Evolutionary conservation across 345 rosid species (phyloP).

Genomic region (Gossypium bickii): DNA sequence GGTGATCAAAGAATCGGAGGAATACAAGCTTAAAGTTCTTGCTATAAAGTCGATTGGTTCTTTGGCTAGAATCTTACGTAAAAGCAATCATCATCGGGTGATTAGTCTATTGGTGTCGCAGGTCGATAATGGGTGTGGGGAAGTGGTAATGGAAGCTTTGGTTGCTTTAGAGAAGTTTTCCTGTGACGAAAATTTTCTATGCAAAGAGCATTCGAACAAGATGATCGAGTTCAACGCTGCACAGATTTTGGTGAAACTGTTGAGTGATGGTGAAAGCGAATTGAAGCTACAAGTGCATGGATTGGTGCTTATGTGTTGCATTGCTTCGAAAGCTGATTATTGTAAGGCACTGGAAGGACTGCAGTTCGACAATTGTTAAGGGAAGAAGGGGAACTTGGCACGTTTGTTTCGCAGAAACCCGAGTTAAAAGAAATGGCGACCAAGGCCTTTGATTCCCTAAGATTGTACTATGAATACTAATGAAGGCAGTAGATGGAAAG

Average conservation of each 20-base stretch:
- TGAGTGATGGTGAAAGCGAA: conserved; percentile 46
- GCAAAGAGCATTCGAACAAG: conserved; percentile 52
- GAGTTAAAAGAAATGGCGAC: background rate
- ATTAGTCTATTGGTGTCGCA: conserved; percentile 51
- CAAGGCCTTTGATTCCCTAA: background rate
- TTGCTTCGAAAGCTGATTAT: conserved; percentile 40
- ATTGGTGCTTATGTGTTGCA: conserved; percentile 50
- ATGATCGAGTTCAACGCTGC: conserved; percentile 53
- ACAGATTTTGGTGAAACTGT: conserved; percentile 47
- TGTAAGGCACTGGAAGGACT: conserved; percentile 44
- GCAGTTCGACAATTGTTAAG: conserved; percentile 49
- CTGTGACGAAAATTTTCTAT: conserved; percentile 47
- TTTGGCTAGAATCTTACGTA: conserved; percentile 67
- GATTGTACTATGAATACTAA: background rate
- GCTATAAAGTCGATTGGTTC: conserved; percentile 75
- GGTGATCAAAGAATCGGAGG: conserved; percentile 42
- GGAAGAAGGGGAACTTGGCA: conserved; percentile 12
- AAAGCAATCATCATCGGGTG: conserved; percentile 54
- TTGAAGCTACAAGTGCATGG: conserved; percentile 35
- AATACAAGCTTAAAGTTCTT: conserved; percentile 32
- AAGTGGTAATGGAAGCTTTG: conserved; percentile 62
- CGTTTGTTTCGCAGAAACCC: background rate
- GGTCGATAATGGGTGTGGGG: conserved; percentile 40
- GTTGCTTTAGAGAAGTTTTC: conserved; percentile 57
- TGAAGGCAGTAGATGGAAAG: no score